Base-by-base conservation (phyloP, 495 filamentous ascomycete genomes). In the Penicillium macrosclerotiorum region DNA sequence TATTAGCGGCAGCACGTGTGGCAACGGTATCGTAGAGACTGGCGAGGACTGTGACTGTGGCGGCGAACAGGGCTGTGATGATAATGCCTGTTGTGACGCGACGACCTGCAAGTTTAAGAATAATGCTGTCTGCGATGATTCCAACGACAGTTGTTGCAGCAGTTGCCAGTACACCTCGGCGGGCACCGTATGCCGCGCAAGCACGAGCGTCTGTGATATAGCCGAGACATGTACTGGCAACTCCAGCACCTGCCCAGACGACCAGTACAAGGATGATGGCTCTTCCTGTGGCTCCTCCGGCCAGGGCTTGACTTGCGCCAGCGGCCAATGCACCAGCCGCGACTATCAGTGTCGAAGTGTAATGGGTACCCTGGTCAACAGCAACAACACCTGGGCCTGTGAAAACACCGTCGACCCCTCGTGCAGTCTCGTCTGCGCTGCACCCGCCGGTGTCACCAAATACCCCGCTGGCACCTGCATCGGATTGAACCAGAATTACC, bases 1-100 rank as follows among this genome's bases (percentile, higher is more conserved):
- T n/a, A 88, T 94, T 60, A 87, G 82, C 1, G 86, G 86, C 53
- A 84, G 84, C 46, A 83, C 89, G 57, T 98, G 93, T 62, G 93
- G 93, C 37, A 98, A 98, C 64, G 93, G 93, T 34, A 97, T 98
- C 49, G 94, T 98, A 30, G 93, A 98, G 65, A 65, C 76, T 8
- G 93, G 89, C 50, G 93, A 98, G 66, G 86, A 98, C 12, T 98
- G 93, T 65, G 93, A 98, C 68, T 98, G 93, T 59, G 94, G 93
- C 41, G 93, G 91, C 31, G 62, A 63, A 5, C 67, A 70, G 23
- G 78, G 78, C 31, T 98, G 93, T 63, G 80, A 72, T 13, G 64
- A 73, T 52, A 89, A 98, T 65, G 45, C 55, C 19, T 98, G 93
- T 73, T 98, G 93, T 64, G 77, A 98, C 54, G 66, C 90, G 3